Evolutionary conservation across 1,139 yeast species (phyloP), one percentile per base, ranked within the genome.

Genomic region (Saccharomyces pastorianus): DNA sequence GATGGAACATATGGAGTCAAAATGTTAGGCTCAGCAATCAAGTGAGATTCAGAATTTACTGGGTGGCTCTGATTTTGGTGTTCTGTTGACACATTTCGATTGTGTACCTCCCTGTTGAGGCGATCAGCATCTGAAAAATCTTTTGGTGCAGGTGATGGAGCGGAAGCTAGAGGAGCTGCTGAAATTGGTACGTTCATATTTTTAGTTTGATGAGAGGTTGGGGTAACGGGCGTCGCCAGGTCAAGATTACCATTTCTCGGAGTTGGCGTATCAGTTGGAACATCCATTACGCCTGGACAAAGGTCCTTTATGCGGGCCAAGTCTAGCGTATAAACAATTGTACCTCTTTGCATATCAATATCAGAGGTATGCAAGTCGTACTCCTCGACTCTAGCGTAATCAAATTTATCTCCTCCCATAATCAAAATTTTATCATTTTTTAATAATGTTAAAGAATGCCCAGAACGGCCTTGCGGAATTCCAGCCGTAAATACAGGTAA

Each of bases 401-500:
- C 88, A 61, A 83, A 81, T 60, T 83, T 80, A 68, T 89, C 96
- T 57, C 99, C 99, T 48, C 99, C 99, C 88, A 95, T 85, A 25
- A 93, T 82, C 28, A 91, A 68, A 52, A 93, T 70, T 69, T 85
- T 88, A 66, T 88, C 82, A 51, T 76, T 80, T 23, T 66, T 61
- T 52, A 87, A 76, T 56, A 85, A 81, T 1, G 97, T 84, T 75
- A 93, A 76, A 8, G 96, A 83, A 70, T 93, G 99, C n/a, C 99
- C 99, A 59, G 95, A 88, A 62, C 97, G 81, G 20, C 95, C 83
- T 48, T 91, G 86, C 3, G 98, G 97, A 20, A 68, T 63, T 13
- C 82, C 78, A 3, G 73, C 60, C 13, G 77, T 76, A 57, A 73
- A 73, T 27, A 79, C 77, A 55, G 80, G 73, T 63, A 88, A 79